Evolutionary conservation across 805 yeast genomes (phyloP), one percentile per base, ranked within the genome.

Genomic region (Kuraishia hungarica): DNA sequence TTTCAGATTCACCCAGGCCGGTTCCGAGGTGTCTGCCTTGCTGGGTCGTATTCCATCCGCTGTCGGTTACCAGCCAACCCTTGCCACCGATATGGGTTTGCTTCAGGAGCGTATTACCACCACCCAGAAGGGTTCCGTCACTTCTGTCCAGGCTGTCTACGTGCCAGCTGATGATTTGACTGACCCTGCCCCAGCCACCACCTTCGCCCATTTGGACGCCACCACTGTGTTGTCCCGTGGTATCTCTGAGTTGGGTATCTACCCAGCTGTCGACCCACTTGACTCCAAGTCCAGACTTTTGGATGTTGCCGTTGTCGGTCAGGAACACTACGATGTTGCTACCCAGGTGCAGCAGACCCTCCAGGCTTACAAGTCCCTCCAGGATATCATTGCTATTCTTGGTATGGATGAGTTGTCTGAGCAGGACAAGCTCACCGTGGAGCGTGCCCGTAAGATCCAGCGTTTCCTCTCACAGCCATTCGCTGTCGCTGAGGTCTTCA

Each of bases 381-480:
- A 94, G 84, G 99, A 94, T 87, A 94, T 94, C 79, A 94, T 94
- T 86, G 99, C 99, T 78, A 94, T 94, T 85, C 88, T 94, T 78
- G 99, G 99, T 92, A 94, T 94, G 99, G 99, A 94, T 80, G 99
- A 94, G 84, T 87, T 94, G 82, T 91, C 97, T 65, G 99, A 94
- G 84, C 80, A 86, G 69, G 99, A 94, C 81, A 94, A 94, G 83
- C 87, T 94, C 75, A 93, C 98, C 64, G 99, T 94, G 77, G 99
- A 94, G 86, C 93, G 99, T 85, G 99, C 99, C 70, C 90, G 99
- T 85, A 94, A 94, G 88, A 91, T 94, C 73, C 98, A 94, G 83
- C 89, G 98, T 84, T 94, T 94, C 96, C 84, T 94, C 77, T 94
- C 99, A 71, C 99, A 94, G 84, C 99, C 99, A 69, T 94, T 94